Conservation (phyloP, 78 protist genomes). For the Dictyostelium purpureum region DNA sequence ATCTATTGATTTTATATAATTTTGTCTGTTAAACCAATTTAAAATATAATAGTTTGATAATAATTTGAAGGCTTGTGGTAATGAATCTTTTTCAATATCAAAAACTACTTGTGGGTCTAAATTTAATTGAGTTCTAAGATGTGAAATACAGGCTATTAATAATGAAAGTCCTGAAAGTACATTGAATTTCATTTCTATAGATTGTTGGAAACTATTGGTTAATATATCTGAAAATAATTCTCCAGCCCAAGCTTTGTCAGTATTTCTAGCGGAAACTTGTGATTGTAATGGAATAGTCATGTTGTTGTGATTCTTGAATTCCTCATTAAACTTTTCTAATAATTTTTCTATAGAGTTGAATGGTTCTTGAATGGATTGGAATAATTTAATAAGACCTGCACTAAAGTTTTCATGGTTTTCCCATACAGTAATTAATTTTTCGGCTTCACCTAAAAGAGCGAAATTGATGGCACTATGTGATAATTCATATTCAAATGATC, state of each 20-base stretch:
- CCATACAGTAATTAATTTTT: neutral
- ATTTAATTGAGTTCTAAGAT: neutral
- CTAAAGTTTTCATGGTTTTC: neutral
- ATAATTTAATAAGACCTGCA: slow-evolving; percentile 3
- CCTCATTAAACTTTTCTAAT: neutral
- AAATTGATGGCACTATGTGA: neutral
- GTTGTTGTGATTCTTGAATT: neutral
- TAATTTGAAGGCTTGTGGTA: neutral
- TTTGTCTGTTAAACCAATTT: slow-evolving; percentile 60
- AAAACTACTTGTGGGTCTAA: neutral
- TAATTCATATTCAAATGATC: slow-evolving; percentile 4
- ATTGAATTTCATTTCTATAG: neutral
- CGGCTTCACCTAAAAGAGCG: neutral
- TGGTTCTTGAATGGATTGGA: neutral
- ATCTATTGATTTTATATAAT: neutral
- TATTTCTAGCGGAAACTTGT: neutral
- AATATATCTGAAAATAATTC: slow-evolving; percentile 30
- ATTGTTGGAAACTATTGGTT: neutral
- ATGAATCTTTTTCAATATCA: neutral
- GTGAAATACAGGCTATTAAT: neutral
- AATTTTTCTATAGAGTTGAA: neutral
- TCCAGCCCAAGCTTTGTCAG: slow-evolving; percentile 9
- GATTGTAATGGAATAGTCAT: neutral
- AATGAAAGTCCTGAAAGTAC: neutral
- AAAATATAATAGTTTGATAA: neutral